Percentiles rank a stretch among this genome's conserved stretches.
These are phyloP conservation scores for Leptomonas seymouri DNA, from an alignment of 208 protist genomes.

Conservation along the genomic window DNA sequence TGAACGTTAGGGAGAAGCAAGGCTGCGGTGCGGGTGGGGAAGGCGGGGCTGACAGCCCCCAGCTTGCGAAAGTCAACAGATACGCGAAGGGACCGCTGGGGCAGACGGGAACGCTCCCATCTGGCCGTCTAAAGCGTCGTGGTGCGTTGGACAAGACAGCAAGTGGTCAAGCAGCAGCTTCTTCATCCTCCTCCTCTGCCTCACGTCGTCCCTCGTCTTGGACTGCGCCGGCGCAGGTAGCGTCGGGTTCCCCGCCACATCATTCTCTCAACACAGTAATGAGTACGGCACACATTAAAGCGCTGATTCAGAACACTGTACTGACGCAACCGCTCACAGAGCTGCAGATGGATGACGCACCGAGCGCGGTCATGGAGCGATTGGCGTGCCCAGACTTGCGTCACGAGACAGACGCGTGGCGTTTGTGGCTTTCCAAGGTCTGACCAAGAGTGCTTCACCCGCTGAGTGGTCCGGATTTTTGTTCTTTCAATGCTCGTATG, in stretches of 20 bases:
- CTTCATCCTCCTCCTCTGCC: not conserved
- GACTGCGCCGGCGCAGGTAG: not conserved
- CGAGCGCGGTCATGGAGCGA: conserved; percentile 40
- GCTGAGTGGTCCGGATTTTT: too few species aligned
- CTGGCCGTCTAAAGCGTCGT: conserved; percentile 5
- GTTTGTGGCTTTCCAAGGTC: conserved; percentile 66
- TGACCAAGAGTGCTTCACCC: conserved; percentile 3
- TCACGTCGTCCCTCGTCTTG: not conserved
- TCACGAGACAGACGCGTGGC: conserved; percentile 67
- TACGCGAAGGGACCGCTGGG: conserved; percentile 25
- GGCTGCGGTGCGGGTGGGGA: not conserved
- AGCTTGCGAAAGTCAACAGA: not conserved
- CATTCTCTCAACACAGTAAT: conserved; percentile 33
- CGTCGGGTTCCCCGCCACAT: not conserved
- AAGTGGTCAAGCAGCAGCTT: not conserved
- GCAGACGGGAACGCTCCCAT: not conserved
- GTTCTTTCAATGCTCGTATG: too few species aligned
- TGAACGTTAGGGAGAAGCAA: not conserved
- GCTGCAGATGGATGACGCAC: conserved; percentile 60
- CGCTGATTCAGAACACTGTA: conserved; percentile 50
- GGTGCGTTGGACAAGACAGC: not conserved
- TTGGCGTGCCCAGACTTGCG: conserved; percentile 67
- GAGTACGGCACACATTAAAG: conserved; percentile 47
- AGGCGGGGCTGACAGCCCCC: not conserved
- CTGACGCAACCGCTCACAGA: conserved; percentile 50